Evolutionary conservation across 257 asterid species (phyloP).

Genomic region (Solanum acaule): DNA sequence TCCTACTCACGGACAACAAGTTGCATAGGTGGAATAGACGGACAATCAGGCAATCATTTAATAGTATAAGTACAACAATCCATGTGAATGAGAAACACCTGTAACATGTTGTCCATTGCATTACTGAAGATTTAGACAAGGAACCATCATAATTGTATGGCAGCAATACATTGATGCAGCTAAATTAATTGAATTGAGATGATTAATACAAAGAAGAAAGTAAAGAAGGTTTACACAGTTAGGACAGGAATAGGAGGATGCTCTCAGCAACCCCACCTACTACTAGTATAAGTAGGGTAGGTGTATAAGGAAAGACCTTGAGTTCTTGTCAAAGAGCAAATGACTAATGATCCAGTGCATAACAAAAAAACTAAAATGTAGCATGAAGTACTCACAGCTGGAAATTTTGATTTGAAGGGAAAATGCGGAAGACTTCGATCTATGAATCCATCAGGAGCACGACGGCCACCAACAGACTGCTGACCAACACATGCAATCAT

Average conservation of each 20-base stretch:
- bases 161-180: not conserved
- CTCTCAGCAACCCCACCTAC: not conserved
- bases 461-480: conserved; percentile 88
- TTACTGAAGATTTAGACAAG: not conserved
- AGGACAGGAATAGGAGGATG: not conserved
- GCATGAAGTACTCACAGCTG: conserved; percentile 47
- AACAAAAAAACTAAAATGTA: not conserved
- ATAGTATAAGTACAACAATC: not conserved
- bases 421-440: conserved; percentile 97
- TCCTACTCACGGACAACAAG: not conserved
- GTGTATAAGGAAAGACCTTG: not conserved
- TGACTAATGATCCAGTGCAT: not conserved
- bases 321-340: not conserved
- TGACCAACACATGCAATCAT: conserved; percentile 99
- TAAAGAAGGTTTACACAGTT: not conserved
- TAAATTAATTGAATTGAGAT: not conserved
- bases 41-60: not conserved
- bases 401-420: conserved; percentile 68
- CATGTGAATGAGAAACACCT: not conserved
- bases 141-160: not conserved
- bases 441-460: conserved; percentile 95
- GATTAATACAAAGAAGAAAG: not conserved
- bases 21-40: not conserved
- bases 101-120: not conserved
- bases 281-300: not conserved